Conservation (phyloP, 306 rosid genomes). For the Ziziphus jujuba region DNA sequence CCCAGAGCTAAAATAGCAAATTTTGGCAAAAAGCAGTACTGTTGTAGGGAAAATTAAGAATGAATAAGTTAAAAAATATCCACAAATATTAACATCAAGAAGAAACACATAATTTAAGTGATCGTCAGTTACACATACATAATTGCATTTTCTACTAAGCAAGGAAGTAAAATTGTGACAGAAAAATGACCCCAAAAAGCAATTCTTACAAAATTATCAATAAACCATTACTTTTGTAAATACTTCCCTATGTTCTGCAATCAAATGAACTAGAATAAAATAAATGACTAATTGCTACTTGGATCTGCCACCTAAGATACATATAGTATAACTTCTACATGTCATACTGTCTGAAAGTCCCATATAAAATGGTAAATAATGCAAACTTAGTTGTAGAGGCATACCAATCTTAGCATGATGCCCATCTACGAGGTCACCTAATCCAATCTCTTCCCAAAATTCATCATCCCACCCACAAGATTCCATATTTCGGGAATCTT, state of each 20-base stretch:
- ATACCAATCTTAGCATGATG: constrained; percentile 98
- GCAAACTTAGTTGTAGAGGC: neutral
- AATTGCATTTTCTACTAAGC: neutral
- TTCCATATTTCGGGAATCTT: constrained; percentile 80
- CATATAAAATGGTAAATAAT: no score
- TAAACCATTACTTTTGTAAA: no score
- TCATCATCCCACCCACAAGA: constrained; percentile 99
- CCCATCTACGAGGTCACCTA: constrained; percentile 91
- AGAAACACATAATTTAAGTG: neutral
- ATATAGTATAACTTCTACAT: no score
- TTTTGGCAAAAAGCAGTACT: constrained; percentile 11
- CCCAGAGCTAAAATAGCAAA: constrained; percentile 27
- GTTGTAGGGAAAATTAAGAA: constrained; percentile 19
- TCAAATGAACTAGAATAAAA: no score
- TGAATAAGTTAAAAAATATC: constrained; percentile 13
- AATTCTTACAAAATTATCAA: no score
- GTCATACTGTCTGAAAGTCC: no score
- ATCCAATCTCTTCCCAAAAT: constrained; percentile 98
- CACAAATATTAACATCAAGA: constrained; percentile 14
- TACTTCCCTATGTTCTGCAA: no score
- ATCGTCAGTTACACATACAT: no score
- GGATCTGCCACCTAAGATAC: no score
- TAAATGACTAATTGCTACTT: no score
- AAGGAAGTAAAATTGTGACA: neutral
- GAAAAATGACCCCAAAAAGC: neutral